Conservation (phyloP, 768 basidiomycete species). For the Piloderma croceum region DNA sequence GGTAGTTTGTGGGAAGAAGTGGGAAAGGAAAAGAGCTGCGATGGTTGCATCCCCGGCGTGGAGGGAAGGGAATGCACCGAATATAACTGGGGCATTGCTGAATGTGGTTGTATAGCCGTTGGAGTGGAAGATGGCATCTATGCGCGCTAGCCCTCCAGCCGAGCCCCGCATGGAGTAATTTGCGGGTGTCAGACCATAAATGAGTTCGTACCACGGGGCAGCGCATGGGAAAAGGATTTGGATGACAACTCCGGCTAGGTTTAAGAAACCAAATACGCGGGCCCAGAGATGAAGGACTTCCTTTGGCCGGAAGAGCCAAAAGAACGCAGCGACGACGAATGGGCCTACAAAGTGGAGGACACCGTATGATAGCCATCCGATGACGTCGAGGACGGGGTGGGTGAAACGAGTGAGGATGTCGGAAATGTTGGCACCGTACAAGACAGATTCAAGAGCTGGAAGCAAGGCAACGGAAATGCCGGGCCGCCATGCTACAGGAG, state of each 20-base stretch:
- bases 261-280: slow-evolving; percentile 88
- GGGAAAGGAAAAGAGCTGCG: slow-evolving; percentile 87
- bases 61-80: slow-evolving; percentile 94
- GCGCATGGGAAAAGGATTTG: slow-evolving; percentile 91
- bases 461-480: slow-evolving; percentile 86
- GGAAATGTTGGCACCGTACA: slow-evolving; percentile 97
- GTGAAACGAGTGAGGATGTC: slow-evolving; percentile 95
- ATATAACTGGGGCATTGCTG: slow-evolving; percentile 84
- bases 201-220: slow-evolving; percentile 96
- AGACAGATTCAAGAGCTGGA: slow-evolving; percentile 88
- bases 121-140: slow-evolving; percentile 80
- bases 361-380: slow-evolving; percentile 98
- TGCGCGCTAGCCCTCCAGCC: slow-evolving; percentile 86
- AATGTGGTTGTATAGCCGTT: slow-evolving; percentile 76
- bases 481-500: slow-evolving; percentile 72
- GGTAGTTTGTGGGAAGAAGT: slow-evolving; percentile 82
- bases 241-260: slow-evolving; percentile 77
- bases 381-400: slow-evolving; percentile 83
- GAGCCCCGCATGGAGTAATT: slow-evolving; percentile 90
- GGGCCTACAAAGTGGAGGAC: slow-evolving; percentile 85
- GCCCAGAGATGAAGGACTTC: slow-evolving; percentile 81
- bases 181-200: slow-evolving; percentile 93
- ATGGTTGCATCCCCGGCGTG: slow-evolving; percentile 90
- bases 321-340: slow-evolving; percentile 75
- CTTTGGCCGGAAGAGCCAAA: slow-evolving; percentile 87